Evolutionary conservation across 805 yeast species (phyloP).

Genomic region (Wickerhamiella spandovensis): DNA sequence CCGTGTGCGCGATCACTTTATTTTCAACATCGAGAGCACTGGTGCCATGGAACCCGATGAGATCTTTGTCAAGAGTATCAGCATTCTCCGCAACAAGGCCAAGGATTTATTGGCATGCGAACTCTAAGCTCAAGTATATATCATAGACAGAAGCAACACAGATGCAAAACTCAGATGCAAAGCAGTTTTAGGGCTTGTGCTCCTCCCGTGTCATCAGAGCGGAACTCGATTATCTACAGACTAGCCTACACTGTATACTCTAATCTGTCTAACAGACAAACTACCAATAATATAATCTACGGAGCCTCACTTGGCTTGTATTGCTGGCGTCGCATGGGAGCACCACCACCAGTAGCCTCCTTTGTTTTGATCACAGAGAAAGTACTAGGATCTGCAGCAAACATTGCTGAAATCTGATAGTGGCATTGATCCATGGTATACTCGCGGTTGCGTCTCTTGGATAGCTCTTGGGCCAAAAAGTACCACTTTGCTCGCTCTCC

Average conservation of each 20-base stretch:
- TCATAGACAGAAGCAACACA: too few species aligned
- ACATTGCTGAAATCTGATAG: constrained; percentile 38
- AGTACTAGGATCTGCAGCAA: constrained; percentile 39
- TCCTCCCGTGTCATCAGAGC: too few species aligned
- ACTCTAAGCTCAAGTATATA: constrained; percentile 3
- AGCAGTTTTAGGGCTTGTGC: too few species aligned
- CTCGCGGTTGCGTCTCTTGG: constrained; percentile 35
- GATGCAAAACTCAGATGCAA: too few species aligned
- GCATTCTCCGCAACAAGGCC: constrained; percentile 67
- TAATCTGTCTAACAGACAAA: too few species aligned
- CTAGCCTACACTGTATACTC: too few species aligned
- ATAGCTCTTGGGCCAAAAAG: constrained; percentile 47
- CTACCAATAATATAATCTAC: background rate
- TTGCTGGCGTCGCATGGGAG: constrained; percentile 12
- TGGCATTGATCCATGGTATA: constrained; percentile 44
- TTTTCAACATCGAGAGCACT: constrained; percentile 85
- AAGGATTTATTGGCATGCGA: constrained; percentile 12
- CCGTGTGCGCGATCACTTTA: constrained; percentile 81
- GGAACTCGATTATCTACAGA: too few species aligned
- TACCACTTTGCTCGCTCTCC: constrained; percentile 63
- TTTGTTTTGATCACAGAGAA: constrained; percentile 37
- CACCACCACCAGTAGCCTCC: constrained; percentile 14
- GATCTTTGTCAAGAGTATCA: constrained; percentile 79
- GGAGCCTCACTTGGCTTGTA: background rate
- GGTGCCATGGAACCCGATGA: constrained; percentile 98